Base-by-base conservation (phyloP, 352 stramenopile genomes). In the Phytophthora nicotianae region DNA sequence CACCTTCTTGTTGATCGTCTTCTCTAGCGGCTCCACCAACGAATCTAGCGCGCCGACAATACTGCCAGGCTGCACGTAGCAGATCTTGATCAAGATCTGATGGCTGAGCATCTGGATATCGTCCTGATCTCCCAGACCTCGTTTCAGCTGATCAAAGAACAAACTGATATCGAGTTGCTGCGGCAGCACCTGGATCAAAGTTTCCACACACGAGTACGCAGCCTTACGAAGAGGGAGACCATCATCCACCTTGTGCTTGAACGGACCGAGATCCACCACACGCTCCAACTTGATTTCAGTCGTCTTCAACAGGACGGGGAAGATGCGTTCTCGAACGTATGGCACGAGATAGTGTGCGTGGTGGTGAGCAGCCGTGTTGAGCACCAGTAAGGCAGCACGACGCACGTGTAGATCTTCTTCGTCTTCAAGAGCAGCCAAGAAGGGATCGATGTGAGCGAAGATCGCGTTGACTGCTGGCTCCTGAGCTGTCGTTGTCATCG, bases 191-290 rank as follows among this genome's bases (percentile, higher is more conserved):
- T 99, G 95, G 9, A 99, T 75, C 40, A 98, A 88, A 9, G 97
- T 99, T 60, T 98, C 93, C 29, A 99, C 87, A 67, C 96, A 98
- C 21, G 94, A 91, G 47, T 99, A 97, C 8, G 96, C 86, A 24
- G 96, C 92, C 71, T 96, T 96, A 38, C 88, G 88, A 45, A 96
- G 69, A 45, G 86, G 81, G 13, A 96, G 70, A 1, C 85, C 88
- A 68, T 96, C 88, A 51, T 96, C 88, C 26, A 99, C 97, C 58
- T 97, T 99, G 71, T 99, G 97, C 69, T 98, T 99, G 79, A 99
- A 99, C 19, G 97, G 97, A 51, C 97, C 97, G 49, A 99, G 85
- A 72, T 99, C 96, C 32, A 99, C 96, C 29, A 97, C 93, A 26
- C 97, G 88, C 67, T 99, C 91, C 54, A 99, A 71, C 69, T 98